Base-by-base conservation (phyloP, 1,284 basidiomycete species). In the Psilocybe mexicana region DNA sequence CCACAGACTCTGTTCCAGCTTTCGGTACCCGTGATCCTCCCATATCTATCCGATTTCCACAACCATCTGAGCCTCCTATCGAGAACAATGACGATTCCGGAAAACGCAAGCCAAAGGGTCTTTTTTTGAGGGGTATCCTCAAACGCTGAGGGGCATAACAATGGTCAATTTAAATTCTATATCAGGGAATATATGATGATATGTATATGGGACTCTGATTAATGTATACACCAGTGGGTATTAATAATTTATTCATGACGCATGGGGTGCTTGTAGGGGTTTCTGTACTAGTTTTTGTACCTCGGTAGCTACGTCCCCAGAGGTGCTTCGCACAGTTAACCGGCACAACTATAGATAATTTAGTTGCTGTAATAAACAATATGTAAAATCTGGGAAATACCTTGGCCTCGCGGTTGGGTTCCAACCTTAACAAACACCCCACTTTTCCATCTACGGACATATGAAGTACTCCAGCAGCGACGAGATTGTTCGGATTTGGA, bases 381-480 rank as follows among this genome's bases (percentile, higher is more conserved):
- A 30, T 46, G 23, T 24, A 8, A 43, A 46, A 52, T 33, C 42
- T 49, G 57, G 35, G 36, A 24, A 80, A 58, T 69, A 93, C 93
- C 83, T 96, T 96, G 14, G 95, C 96, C 60, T 96, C 93, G 55
- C 85, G 83, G 76, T 98, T 99, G 1, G 97, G 97, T 74, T 99
- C 97, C 47, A 98, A 72, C 55, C 97, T 84, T 65, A 98, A 76
- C 64, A 99, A 76, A 69, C 96, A 98, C 2, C 96, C 97, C 35
- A 99, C 93, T 75, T 98, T 98, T 23, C 96, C 96, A 6, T 88
- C 86, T 1, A 77, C 70, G 6, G 89, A 87, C 77, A 88, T 97
- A 70, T 98, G 94, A 58, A 99, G 76, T 30, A 99, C 94, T 24
- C 93, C 96, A 12, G 96, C 97, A 26, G 85, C 91, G 18, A 99